Percentiles rank a stretch among this genome's conserved stretches.
phyloP scores from a whole-genome alignment of 352 stramenopile species.

The Lagenidium giganteum region DNA sequence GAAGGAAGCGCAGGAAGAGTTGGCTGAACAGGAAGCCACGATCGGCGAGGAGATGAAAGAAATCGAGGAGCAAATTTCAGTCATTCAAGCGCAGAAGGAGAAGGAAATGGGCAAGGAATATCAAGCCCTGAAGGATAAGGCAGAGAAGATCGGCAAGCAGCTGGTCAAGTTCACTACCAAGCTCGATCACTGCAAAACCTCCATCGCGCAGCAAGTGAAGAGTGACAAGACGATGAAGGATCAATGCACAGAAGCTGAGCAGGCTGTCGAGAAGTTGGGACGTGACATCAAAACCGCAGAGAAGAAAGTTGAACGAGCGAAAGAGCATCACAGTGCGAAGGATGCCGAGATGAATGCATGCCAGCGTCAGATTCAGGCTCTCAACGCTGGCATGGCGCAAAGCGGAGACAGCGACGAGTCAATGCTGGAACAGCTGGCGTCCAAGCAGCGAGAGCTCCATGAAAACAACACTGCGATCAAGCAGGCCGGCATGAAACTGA shows the following conservation, averaged over 20 bases:
- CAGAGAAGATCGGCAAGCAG: conserved; percentile 76
- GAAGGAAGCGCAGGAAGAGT: conserved; percentile 59
- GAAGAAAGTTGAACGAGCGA: conserved; percentile 49
- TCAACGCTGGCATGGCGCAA: conserved; percentile 85
- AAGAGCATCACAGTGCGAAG: conserved; percentile 43
- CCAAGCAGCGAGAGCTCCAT: conserved; percentile 78
- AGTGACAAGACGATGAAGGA: conserved; percentile 55
- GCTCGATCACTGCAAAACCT: conserved; percentile 63
- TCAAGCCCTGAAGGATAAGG: conserved; percentile 74
- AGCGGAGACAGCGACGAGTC: conserved; percentile 71
- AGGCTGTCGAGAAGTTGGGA: conserved; percentile 74
- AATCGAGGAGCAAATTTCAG: conserved; percentile 40
- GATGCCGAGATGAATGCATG: conserved; percentile 65
- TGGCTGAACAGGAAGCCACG: conserved; percentile 40
- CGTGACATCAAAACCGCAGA: conserved; percentile 77
- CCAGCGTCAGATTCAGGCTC: conserved; percentile 76
- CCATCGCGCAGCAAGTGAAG: conserved; percentile 62
- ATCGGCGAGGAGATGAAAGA: conserved; percentile 83
- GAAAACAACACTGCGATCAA: conserved; percentile 76
- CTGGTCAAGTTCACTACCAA: conserved; percentile 84
- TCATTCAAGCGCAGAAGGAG: conserved; percentile 67
- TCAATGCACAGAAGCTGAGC: conserved; percentile 72
- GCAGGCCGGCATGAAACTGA: conserved; percentile 92
- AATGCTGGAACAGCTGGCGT: conserved; percentile 62
- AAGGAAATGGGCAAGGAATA: conserved; percentile 86